Conservation (phyloP, 805 yeast species). For the Candida maesae region DNA sequence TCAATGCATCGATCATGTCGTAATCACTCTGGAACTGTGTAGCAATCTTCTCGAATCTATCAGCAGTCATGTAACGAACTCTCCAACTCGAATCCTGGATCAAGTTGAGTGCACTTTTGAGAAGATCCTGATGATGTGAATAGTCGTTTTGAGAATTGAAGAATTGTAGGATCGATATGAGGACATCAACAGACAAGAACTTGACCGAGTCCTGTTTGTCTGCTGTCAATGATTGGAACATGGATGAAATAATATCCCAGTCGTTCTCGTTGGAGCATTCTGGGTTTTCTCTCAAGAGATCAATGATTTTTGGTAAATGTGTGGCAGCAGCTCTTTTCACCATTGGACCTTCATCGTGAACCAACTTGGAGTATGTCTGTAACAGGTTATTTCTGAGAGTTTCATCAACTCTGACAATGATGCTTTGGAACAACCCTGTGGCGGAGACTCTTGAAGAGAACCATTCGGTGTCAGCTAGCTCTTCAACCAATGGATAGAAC, state of each 20-base stretch:
- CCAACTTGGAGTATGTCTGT: slow-evolving; percentile 62
- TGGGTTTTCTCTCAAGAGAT: slow-evolving; percentile 48
- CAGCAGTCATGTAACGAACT: slow-evolving; percentile 98
- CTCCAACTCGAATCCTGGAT: slow-evolving; percentile 95
- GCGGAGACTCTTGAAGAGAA: slow-evolving; percentile 88
- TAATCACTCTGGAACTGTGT: slow-evolving; percentile 54
- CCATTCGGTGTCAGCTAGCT: slow-evolving; percentile 88
- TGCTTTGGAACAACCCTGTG: slow-evolving; percentile 79
- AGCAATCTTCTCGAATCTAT: slow-evolving; percentile 75
- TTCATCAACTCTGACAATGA: slow-evolving; percentile 55
- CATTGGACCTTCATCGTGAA: slow-evolving; percentile 95
- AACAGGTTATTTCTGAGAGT: slow-evolving; percentile 58
- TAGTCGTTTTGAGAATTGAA: slow-evolving; percentile 55
- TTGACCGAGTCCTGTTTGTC: slow-evolving; percentile 96
- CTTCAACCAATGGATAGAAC: slow-evolving; percentile 72
- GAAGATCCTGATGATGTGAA: slow-evolving; percentile 58
- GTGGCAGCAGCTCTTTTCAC: slow-evolving; percentile 93
- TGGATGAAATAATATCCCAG: slow-evolving; percentile 73
- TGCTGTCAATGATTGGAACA: slow-evolving; percentile 72
- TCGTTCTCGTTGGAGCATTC: slow-evolving; percentile 50
- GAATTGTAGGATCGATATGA: slow-evolving; percentile 74
- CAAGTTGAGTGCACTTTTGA: slow-evolving; percentile 63
- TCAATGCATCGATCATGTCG: slow-evolving; percentile 46
- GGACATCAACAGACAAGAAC: slow-evolving; percentile 80
- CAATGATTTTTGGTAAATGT: slow-evolving; percentile 71